Evolutionary conservation across 805 yeast genomes (phyloP).

Genomic region (Barnettozyma populi): DNA sequence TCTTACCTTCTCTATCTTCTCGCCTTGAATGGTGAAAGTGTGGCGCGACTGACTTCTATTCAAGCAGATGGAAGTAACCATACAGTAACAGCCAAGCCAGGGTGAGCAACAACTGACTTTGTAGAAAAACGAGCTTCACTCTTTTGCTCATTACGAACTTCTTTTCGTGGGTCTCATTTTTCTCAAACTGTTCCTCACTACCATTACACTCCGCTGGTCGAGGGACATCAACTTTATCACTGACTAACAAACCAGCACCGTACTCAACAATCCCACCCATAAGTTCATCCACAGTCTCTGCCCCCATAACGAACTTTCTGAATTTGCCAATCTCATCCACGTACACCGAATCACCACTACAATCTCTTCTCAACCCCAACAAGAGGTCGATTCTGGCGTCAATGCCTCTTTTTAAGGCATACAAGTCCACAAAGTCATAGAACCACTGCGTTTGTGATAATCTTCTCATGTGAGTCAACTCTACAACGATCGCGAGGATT

Average conservation of each 20-base stretch:
- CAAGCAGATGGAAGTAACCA: background rate
- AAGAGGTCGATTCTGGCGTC: conserved; percentile 1
- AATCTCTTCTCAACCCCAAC: background rate
- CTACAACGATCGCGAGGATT: background rate
- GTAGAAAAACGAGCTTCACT: background rate
- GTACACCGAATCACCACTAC: background rate
- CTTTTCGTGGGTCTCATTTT: background rate
- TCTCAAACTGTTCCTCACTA: background rate
- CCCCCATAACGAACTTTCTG: background rate
- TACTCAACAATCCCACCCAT: background rate
- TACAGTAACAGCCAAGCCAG: background rate
- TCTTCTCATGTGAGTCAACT: background rate
- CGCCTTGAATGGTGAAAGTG: no score
- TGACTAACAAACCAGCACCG: background rate
- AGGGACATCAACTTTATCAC: background rate
- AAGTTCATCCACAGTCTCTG: background rate
- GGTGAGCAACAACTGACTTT: background rate
- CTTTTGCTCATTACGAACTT: background rate
- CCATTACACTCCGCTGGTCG: background rate
- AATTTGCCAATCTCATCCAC: background rate
- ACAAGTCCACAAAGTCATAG: conserved; percentile 1
- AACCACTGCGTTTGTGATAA: conserved; percentile 4
- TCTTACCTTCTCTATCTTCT: background rate
- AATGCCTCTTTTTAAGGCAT: background rate
- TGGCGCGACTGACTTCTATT: background rate